phyloP scores from a whole-genome alignment of 2,329 filamentous ascomycete species.

The Neonectria ditissima region DNA sequence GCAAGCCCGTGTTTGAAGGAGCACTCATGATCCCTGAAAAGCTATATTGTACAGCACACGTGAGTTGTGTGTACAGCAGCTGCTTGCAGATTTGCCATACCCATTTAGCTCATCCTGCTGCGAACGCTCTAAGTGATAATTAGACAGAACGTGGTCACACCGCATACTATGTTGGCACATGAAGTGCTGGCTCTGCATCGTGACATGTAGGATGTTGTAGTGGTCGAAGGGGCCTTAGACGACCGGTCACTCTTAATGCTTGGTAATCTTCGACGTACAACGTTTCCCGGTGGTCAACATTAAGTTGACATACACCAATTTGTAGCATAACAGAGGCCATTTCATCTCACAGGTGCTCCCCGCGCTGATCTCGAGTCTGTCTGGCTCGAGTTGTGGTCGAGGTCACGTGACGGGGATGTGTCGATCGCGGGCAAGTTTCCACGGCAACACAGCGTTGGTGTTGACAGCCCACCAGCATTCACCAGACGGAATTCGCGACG shows the following conservation, averaged over 20 bases:
- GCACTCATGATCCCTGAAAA: conserved; percentile 23
- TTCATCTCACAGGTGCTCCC: conserved; percentile 3
- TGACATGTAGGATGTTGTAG: conserved; percentile 6
- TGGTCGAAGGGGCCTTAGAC: conserved; percentile 2
- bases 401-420: conserved; percentile 33
- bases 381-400: neutral
- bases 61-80: conserved; percentile 21
- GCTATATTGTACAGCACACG: conserved; percentile 23
- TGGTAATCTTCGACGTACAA: neutral
- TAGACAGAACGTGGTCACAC: conserved; percentile 13
- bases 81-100: conserved; percentile 18
- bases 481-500: conserved; percentile 25
- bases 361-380: neutral
- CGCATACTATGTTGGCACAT: conserved; percentile 22
- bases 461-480: conserved; percentile 36
- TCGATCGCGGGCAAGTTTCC: conserved; percentile 33
- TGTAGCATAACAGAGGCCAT: conserved; percentile 1
- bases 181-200: conserved; percentile 23
- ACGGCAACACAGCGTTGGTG: conserved; percentile 39
- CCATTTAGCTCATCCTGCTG: conserved; percentile 16
- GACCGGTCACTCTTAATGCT: neutral
- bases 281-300: neutral
- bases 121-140: conserved; percentile 8
- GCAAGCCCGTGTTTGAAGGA: conserved; percentile 18
- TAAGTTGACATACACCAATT: neutral